These are phyloP conservation scores for Verticillium longisporum DNA, from an alignment of 2,329 filamentous ascomycete species.

Conservation along the genomic window DNA sequence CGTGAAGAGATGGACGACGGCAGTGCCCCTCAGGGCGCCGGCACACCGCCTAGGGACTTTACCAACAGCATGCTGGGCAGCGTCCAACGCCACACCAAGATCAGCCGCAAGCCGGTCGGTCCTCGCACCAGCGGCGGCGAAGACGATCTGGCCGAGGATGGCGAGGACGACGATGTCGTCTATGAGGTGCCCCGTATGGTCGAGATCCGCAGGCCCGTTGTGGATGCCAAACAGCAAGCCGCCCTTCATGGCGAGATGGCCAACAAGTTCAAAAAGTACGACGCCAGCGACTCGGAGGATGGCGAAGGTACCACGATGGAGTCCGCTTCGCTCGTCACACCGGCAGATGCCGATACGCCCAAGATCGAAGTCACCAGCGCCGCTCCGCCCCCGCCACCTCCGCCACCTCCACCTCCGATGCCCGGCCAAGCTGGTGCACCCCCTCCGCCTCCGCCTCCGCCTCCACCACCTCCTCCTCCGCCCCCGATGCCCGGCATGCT, in stretches of 20 bases:
- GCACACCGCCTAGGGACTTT: conserved; percentile 54
- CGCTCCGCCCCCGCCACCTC: conserved; percentile 32
- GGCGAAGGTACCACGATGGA: conserved; percentile 67
- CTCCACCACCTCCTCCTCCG: conserved; percentile 36
- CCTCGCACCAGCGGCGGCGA: conserved; percentile 22
- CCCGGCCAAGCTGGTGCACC: conserved; percentile 35
- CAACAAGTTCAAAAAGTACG: conserved; percentile 66
- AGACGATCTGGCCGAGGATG: conserved; percentile 41
- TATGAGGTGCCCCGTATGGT: conserved; percentile 76
- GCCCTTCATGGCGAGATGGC: conserved; percentile 65
- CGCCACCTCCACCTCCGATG: conserved; percentile 40
- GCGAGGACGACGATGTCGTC: conserved; percentile 51
- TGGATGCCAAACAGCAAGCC: conserved; percentile 58
- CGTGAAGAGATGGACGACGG: conserved; percentile 87
- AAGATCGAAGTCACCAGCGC: conserved; percentile 52
- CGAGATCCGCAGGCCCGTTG: conserved; percentile 65
- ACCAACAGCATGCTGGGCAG: conserved; percentile 69
- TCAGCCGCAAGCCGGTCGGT: conserved; percentile 47
- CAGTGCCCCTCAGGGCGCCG: conserved; percentile 37
- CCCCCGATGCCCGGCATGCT: conserved; percentile 30
- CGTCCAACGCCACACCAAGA: conserved; percentile 55
- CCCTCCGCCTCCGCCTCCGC: conserved; percentile 43
- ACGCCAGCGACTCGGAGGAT: conserved; percentile 66
- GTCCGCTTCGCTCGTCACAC: conserved; percentile 61
- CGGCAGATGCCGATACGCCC: conserved; percentile 51